Evolutionary conservation across 805 yeast species (phyloP), one percentile per base, ranked within the genome.

Genomic region (Wickerhamiella qilinensis): DNA sequence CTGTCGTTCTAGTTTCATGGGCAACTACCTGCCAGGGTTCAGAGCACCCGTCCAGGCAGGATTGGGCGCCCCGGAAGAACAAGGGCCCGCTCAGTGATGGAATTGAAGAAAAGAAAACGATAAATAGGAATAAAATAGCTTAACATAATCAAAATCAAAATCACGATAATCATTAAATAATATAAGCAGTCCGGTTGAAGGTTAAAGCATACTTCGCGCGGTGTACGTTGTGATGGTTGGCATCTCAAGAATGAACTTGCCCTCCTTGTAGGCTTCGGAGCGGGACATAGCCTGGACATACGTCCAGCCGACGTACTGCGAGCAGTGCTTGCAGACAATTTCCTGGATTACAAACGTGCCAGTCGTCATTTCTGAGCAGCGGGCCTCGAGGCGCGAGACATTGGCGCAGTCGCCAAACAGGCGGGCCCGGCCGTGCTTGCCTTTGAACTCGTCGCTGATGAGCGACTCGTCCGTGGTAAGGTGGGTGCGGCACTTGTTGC

Each of bases 261-360:
- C 77, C 48, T 72, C 80, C 51, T 77, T 77, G 52, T 70, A 74
- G 42, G 62, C 58, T 56, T 74, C 76, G 15, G 59, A 53, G 17
- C 48, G 47, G 21, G 58, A 54, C 24, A 62, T 64, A 33, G 77
- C 67, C 46, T 60, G 60, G 30, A 74, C 50, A 47, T 77, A 77
- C 43, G 66, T 68, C 84, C 84, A 77, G 3, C 83, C 84, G 15
- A 77, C 57, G 38, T 67, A 55, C 4, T 55, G 52, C 36, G 59
- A 57, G 50, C 84, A 77, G 44, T 67, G 69, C 33, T 64, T 68
- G 48, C 84, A 77, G 28, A 49, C 48, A 22, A 75, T 63, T 46
- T 73, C 77, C 42, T 73, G 66, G 2, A 77, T 78, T 0, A 60
- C 49, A 46, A 73, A 77, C 19, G 51, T 51, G 1, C 83, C 84